phyloP scores from a whole-genome alignment of 1,284 basidiomycete genomes.

The Moesziomyces sp. region DNA sequence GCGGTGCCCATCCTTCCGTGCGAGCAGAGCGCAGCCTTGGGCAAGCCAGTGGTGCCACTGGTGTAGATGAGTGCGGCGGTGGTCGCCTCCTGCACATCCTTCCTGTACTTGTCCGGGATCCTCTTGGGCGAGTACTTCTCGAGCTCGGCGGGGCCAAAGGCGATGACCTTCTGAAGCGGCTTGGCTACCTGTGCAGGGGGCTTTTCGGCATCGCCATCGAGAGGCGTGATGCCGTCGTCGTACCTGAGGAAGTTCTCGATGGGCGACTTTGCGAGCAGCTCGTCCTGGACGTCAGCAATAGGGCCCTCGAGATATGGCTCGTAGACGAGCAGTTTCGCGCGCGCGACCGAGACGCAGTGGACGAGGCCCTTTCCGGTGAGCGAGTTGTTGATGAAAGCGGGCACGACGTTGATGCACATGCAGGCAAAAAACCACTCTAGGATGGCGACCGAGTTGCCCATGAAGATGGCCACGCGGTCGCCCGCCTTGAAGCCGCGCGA shows the following conservation, averaged over 20 bases:
- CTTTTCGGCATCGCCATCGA: slow-evolving; percentile 48
- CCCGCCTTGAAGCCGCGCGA: slow-evolving; percentile 51
- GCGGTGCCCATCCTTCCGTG: slow-evolving; percentile 65
- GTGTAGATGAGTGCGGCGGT: slow-evolving; percentile 61
- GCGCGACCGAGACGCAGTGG: slow-evolving; percentile 65
- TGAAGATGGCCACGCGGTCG: slow-evolving; percentile 60
- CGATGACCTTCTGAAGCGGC: slow-evolving; percentile 34
- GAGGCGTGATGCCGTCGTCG: slow-evolving; percentile 57
- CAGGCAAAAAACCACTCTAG: slow-evolving; percentile 59
- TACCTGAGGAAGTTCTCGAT: slow-evolving; percentile 54
- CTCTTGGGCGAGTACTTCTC: slow-evolving; percentile 43
- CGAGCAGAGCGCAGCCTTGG: slow-evolving; percentile 67
- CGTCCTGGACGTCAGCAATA: slow-evolving; percentile 52
- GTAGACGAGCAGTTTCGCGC: slow-evolving; percentile 61
- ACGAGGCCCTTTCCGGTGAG: slow-evolving; percentile 60
- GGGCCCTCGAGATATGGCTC: slow-evolving; percentile 60
- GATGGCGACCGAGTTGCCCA: slow-evolving; percentile 61
- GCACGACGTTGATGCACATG: slow-evolving; percentile 60
- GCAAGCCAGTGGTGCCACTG: slow-evolving; percentile 62
- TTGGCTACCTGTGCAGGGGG: slow-evolving; percentile 19
- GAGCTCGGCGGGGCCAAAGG: slow-evolving; percentile 51
- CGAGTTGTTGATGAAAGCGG: slow-evolving; percentile 68
- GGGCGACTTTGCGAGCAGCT: slow-evolving; percentile 31
- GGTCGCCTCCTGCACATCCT: slow-evolving; percentile 39
- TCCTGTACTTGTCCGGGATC: slow-evolving; percentile 44